Evolutionary conservation across 2,329 filamentous ascomycete genomes (phyloP), one percentile per base, ranked within the genome.

Genomic region (Fusarium irregulare): DNA sequence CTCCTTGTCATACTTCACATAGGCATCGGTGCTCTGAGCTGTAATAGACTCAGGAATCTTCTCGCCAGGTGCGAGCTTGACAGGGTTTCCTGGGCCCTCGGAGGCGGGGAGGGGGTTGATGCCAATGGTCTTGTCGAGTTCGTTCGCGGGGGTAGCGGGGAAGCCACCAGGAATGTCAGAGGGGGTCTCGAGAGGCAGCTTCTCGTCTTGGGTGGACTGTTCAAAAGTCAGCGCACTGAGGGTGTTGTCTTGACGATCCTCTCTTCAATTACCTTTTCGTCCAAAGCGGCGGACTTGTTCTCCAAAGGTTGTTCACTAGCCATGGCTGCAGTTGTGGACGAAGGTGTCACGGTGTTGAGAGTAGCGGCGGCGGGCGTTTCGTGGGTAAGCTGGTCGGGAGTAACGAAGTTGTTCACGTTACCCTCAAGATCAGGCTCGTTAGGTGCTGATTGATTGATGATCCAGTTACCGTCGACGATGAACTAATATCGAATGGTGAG

Each of bases 381-480:
- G 72, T 79, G 80, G 65, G 80, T 73, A 56, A 97, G 91, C 77
- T 93, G 87, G 68, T 93, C 88, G 61, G 92, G 89, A 42, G 88
- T 87, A 60, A 99, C 87, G 70, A 98, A 89, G 88, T 98, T 98
- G 87, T 98, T 98, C 76, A 94, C 85, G 86, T 95, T 97, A 76
- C 92, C 92, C 76, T 90, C 86, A 71, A 88, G 87, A 85, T 98
- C 95, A 77, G 89, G 88, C 83, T 98, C 94, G 82, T 92, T 91
- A 64, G 92, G 92, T 44, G 91, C 92, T 63, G 89, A 89, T 75
- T 91, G 89, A 81, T 98, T 94, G 79, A 90, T 92, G 53, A 89
- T 90, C 96, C 96, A 99, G 74, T 88, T 88, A 73, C 92, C 93
- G 87, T 99, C 93, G 73, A 98, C 95, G 75, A 99, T 92, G 80